Evolutionary conservation across 176 grass and related monocot species (phyloP).

Genomic region (Saccharum officinarum): DNA sequence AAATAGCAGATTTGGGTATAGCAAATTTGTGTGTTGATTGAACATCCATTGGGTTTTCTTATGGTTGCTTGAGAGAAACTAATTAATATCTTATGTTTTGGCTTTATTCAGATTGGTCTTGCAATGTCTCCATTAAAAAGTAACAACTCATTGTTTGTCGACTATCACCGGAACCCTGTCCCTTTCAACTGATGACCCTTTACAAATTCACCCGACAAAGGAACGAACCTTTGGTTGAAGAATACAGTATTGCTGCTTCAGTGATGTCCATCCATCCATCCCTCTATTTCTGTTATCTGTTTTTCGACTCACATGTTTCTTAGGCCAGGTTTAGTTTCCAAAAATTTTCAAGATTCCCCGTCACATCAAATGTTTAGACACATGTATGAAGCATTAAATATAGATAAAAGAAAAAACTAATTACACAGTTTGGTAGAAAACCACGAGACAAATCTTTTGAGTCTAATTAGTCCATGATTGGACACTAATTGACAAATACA

Average conservation of each 20-base stretch:
- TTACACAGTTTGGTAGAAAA: too few species aligned
- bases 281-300: not conserved
- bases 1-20: too few species aligned
- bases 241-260: conserved; percentile 84
- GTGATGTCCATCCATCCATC: conserved; percentile 22
- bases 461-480: too few species aligned
- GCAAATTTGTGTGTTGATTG: not conserved
- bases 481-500: too few species aligned
- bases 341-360: too few species aligned
- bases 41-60: not conserved
- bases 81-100: conserved; percentile 22
- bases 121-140: conserved; percentile 84
- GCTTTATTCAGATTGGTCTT: conserved; percentile 70
- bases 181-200: conserved; percentile 85
- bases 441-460: too few species aligned
- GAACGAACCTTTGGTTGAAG: conserved; percentile 92
- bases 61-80: conserved; percentile 17
- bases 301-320: not conserved
- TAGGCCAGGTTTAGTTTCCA: too few species aligned
- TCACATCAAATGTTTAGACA: too few species aligned
- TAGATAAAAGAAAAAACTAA: too few species aligned
- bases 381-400: too few species aligned
- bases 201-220: conserved; percentile 88
- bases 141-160: conserved; percentile 90
- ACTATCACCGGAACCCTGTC: conserved; percentile 92